Conservation (phyloP, 2,329 filamentous ascomycete genomes). For the Xylariaceae sp. region DNA sequence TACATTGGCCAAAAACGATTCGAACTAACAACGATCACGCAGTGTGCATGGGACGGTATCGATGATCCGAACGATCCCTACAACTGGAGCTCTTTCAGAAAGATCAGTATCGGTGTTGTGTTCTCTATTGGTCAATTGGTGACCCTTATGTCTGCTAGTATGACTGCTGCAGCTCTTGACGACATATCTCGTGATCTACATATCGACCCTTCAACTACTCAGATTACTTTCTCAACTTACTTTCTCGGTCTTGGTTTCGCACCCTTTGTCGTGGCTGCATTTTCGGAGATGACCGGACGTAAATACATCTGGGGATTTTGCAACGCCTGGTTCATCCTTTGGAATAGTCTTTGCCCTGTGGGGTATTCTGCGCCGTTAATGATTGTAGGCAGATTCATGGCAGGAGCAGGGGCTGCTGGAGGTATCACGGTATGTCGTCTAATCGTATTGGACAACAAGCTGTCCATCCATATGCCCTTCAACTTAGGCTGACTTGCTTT, state of each 20-base stretch:
- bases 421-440: slow-evolving; percentile 34
- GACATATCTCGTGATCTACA: slow-evolving; percentile 37
- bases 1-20: too few species aligned
- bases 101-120: slow-evolving; percentile 33
- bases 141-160: slow-evolving; percentile 41
- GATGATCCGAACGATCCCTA: slow-evolving; percentile 27
- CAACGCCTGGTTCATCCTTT: slow-evolving; percentile 40
- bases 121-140: slow-evolving; percentile 40
- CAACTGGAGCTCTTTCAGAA: slow-evolving; percentile 25
- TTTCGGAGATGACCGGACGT: slow-evolving; percentile 41
- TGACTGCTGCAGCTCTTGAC: slow-evolving; percentile 41
- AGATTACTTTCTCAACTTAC: slow-evolving; percentile 41
- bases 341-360: slow-evolving; percentile 41
- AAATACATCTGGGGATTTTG: slow-evolving; percentile 39
- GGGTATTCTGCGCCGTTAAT: slow-evolving; percentile 37
- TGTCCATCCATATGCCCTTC: too few species aligned
- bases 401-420: slow-evolving; percentile 34
- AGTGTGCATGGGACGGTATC: slow-evolving; percentile 31
- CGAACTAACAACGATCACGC: too few species aligned
- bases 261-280: slow-evolving; percentile 39
- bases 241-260: slow-evolving; percentile 41
- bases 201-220: slow-evolving; percentile 33
- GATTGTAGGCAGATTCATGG: slow-evolving; percentile 36
- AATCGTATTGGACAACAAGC: not conserved
- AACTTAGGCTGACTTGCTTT: not conserved